A percentile compares a stretch with the other conserved stretches of the same genome.
These are phyloP conservation scores for Auxenochlorella pyrenoidosa DNA, from an alignment of 139 green algal genomes.

Conservation along the genomic window DNA sequence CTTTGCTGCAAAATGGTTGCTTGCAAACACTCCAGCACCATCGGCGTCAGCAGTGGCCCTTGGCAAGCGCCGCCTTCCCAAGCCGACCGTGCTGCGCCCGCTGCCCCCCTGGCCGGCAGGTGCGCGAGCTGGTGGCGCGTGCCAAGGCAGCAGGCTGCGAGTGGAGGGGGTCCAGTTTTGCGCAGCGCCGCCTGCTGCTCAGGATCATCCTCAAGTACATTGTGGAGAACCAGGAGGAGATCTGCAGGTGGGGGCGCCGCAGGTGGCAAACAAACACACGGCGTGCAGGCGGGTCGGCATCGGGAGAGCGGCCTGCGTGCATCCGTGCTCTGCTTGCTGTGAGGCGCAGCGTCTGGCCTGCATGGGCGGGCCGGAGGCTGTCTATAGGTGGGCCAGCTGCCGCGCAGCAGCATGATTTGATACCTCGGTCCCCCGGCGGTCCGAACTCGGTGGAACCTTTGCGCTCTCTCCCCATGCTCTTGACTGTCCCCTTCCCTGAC, in stretches of 20 bases:
- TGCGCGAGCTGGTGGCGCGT: constrained; percentile 36
- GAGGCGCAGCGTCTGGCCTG: background rate
- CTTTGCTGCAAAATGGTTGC: too few relatives aligned
- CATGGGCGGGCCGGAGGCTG: background rate
- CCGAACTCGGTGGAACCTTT: too few relatives aligned
- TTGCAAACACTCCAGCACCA: too few relatives aligned
- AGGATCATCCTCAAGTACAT: constrained; percentile 91
- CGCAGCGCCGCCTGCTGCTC: constrained; percentile 81
- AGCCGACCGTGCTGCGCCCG: too few relatives aligned
- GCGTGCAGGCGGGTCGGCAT: too few relatives aligned
- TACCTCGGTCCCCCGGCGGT: too few relatives aligned
- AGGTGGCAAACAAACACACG: background rate
- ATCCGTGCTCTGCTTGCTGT: background rate
- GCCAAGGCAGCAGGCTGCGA: constrained; percentile 38
- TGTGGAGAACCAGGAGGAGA: constrained; percentile 89
- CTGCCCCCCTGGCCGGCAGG: constrained; percentile 37
- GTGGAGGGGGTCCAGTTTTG: constrained; percentile 84
- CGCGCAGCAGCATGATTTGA: too few relatives aligned
- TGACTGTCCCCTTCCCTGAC: background rate
- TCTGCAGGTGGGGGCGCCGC: constrained; percentile 77
- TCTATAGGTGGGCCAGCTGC: too few relatives aligned
- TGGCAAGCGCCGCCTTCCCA: too few relatives aligned
- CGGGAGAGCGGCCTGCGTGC: background rate
- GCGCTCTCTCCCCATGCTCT: too few relatives aligned
- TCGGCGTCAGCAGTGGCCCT: too few relatives aligned